These are phyloP conservation scores for Thielaviopsis punctulata DNA, from an alignment of 2,329 filamentous ascomycete species.

Conservation along the genomic window DNA sequence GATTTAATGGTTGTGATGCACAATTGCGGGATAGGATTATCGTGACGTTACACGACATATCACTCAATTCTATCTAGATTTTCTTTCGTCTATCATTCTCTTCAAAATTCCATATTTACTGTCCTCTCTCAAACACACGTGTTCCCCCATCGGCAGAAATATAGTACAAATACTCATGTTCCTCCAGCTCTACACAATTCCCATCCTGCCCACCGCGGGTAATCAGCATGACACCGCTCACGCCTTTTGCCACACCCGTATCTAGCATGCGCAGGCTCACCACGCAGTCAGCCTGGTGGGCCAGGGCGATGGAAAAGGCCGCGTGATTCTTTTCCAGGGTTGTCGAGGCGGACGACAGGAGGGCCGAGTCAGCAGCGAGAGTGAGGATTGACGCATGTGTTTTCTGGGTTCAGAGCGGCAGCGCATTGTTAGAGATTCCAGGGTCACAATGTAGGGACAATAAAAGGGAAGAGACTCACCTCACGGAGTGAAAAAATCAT, in stretches of 20 bases:
- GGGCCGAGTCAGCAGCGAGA: conserved; percentile 54
- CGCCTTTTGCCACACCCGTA: conserved; percentile 76
- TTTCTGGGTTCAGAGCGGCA: no score
- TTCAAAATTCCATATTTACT: not conserved
- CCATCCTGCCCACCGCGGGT: conserved; percentile 35
- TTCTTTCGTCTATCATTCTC: not conserved
- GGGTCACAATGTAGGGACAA: not conserved
- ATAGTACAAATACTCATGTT: conserved; percentile 66
- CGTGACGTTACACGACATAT: not conserved
- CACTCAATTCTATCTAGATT: not conserved
- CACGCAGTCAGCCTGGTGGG: conserved; percentile 58
- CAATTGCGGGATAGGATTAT: not conserved
- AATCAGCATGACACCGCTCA: conserved; percentile 72
- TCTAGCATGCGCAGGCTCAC: conserved; percentile 61
- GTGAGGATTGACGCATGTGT: conserved; percentile 51
- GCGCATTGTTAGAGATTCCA: not conserved
- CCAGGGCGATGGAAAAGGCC: conserved; percentile 50
- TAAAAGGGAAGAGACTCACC: conserved; percentile 28
- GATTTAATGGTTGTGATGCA: no score
- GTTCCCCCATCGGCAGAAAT: conserved; percentile 64
- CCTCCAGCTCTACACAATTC: conserved; percentile 22
- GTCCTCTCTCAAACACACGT: conserved; percentile 67
- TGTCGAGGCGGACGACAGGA: conserved; percentile 44
- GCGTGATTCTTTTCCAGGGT: conserved; percentile 54
- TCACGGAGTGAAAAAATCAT: conserved; percentile 43